A percentile compares a stretch with the other conserved stretches of the same genome.
phyloP scores from a whole-genome alignment of 2,329 filamentous ascomycete genomes.

The Penicillium sp. region DNA sequence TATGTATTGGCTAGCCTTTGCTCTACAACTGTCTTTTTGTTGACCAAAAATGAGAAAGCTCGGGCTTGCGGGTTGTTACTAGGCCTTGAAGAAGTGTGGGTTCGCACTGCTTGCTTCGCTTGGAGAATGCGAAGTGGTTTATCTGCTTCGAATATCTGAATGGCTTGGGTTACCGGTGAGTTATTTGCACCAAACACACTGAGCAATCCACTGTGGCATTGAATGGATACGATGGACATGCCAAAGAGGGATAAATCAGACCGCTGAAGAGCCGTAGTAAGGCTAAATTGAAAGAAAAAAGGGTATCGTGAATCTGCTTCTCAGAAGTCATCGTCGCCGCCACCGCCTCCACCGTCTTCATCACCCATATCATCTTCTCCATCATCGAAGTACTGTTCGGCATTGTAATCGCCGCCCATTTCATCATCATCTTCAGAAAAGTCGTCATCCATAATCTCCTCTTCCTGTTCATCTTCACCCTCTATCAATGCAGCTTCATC shows the following conservation, averaged over 20 bases:
- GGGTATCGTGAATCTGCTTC: constrained; percentile 30
- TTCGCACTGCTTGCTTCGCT: neutral
- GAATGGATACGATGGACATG: neutral
- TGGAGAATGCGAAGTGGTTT: neutral
- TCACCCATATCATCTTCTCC: constrained; percentile 56
- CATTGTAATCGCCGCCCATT: constrained; percentile 61
- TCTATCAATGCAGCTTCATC: constrained; percentile 34
- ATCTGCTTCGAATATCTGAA: neutral
- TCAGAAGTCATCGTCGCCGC: constrained; percentile 48
- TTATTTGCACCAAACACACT: neutral
- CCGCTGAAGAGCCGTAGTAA: constrained; percentile 1
- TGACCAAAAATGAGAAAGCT: neutral
- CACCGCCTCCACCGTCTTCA: constrained; percentile 52
- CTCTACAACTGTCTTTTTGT: neutral
- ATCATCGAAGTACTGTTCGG: constrained; percentile 62
- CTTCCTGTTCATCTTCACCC: constrained; percentile 45
- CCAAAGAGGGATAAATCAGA: neutral
- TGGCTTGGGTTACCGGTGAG: neutral
- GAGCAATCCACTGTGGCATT: neutral
- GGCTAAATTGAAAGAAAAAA: constrained; percentile 20
- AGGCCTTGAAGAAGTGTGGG: neutral
- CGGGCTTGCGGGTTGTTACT: neutral
- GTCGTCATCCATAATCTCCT: constrained; percentile 56
- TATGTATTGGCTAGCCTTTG: neutral
- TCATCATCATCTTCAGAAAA: constrained; percentile 61